Base-by-base conservation (phyloP, 805 yeast genomes). In the Saccharomycopsis babjevae region DNA sequence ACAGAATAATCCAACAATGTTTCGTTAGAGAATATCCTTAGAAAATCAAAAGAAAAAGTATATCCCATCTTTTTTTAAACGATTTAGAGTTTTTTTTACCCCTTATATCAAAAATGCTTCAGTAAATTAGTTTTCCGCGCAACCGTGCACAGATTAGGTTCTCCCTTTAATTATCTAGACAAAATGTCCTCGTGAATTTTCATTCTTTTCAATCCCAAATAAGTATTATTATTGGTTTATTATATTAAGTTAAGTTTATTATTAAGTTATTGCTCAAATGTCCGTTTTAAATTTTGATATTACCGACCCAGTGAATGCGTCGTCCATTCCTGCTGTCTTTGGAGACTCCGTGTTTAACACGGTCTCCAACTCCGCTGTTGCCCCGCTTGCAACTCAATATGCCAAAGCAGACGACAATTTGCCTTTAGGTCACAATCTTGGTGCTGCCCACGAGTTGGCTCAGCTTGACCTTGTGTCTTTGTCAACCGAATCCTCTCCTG, bases 381-480 rank as follows among this genome's bases (percentile, higher is more conserved):
- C 54, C 57, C 32, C 60, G 50, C 39, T 55, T 8, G 25, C 59
- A 54, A 54, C n/a, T 6, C 58, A 34, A 20, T 4, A 46, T 8
- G 20, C 50, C 13, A 50, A 57, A 8, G 38, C 18, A 50, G 61
- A 63, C 66, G 58, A 65, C 70, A 62, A 64, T 67, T 67, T 66
- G 64, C 68, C 59, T 62, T 69, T 57, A 69, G 72, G 62, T 69
- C 66, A 68, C 57, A 65, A 61, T 46, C 68, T 68, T 57, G 67
- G 66, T 50, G 66, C 66, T 56, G 65, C 68, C 54, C 57, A 66
- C 5, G 67, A 68, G 39, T 62, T 62, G 34, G 57, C 61, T 11
- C 58, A 59, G 22, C 63, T 62, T 18, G 70, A 66, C 50, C 69
- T 69, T n/a, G 58, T 68, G 34, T 66, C 65, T 6, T 65, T 66